Evolutionary conservation across 352 stramenopile species (phyloP), one percentile per base, ranked within the genome.

Genomic region (Pythium vanterpoolii): DNA sequence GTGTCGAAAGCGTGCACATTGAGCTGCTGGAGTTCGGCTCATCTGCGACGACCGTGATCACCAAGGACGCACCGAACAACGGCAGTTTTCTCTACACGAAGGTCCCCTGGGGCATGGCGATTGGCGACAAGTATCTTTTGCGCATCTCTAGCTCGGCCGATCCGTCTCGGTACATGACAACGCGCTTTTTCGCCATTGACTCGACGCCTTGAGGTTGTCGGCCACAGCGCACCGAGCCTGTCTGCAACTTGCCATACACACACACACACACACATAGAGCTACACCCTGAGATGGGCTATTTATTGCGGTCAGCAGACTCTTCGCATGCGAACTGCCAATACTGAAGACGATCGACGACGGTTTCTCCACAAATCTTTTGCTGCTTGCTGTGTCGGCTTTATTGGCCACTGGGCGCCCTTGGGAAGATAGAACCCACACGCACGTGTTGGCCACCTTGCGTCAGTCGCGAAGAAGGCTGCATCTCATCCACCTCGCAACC

Each of bases 81-180:
- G 85, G 85, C 39, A 74, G 66, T 7, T 95, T 89, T 54, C 74
- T 67, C 19, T 91, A 93, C 60, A 66, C 62, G 38, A 84, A 82
- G 47, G 85, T 95, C 43, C 85, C 83, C n/a, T 95, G 85, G 85
- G 85, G 85, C 40, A 90, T 95, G 77, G 73, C 82, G 31, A 79
- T 69, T 47, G 85, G 85, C 43, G 70, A 74, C 52, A 86, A 83
- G 46, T 95, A 93, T 74, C 90, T 93, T 56, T 56, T 95, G 27
- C 77, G 78, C 24, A 68, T 95, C 38, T 86, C 74, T 39, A 72
- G 72, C 36, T 62, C 63, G 0, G 65, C 68, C 9, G 71, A 78
- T 21, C 48, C 64, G 13, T 62, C 68, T 10, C 77, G 79, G 7
- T 90, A 68, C 51, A 77, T 80, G 49, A 88, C 79, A 5, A 90